phyloP scores from a whole-genome alignment of 805 yeast species.

The Zygosaccharomyces kombuchaensis region DNA sequence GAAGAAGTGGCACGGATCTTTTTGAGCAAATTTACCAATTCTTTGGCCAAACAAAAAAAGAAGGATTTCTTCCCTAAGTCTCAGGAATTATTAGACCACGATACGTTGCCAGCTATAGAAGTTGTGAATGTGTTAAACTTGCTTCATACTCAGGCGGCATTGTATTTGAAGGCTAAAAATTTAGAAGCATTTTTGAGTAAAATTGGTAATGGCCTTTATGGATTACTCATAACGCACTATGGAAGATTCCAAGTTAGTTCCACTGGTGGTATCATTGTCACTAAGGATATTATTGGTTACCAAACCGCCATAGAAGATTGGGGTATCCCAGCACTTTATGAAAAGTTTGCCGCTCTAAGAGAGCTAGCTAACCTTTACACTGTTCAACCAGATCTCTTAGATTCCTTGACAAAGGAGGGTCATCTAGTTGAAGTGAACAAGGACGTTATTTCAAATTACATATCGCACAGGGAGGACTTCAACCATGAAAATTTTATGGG shows the following conservation, averaged over 20 bases:
- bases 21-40: constrained; percentile 45
- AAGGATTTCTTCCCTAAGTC: constrained; percentile 60
- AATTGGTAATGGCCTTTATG: constrained; percentile 56
- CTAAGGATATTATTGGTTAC: constrained; percentile 76
- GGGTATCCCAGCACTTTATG: constrained; percentile 56
- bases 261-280: constrained; percentile 75
- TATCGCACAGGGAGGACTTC: constrained; percentile 67
- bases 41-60: constrained; percentile 63
- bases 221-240: constrained; percentile 63
- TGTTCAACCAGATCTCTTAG: constrained; percentile 73
- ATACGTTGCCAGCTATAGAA: constrained; percentile 67
- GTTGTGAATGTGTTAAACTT: constrained; percentile 48
- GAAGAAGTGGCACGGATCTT: constrained; percentile 53
- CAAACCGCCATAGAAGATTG: constrained; percentile 66
- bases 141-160: constrained; percentile 33
- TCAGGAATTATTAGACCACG: constrained; percentile 46
- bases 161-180: constrained; percentile 44
- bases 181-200: constrained; percentile 47
- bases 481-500: constrained; percentile 38
- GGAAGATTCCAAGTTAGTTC: constrained; percentile 71
- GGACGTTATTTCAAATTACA: constrained; percentile 57
- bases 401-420: constrained; percentile 77
- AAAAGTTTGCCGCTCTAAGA: constrained; percentile 63
- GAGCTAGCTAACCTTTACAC: constrained; percentile 83
- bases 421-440: constrained; percentile 64